These are phyloP conservation scores for Neofusicoccum laricinum DNA, from an alignment of 2,329 filamentous ascomycete species.

Conservation along the genomic window DNA sequence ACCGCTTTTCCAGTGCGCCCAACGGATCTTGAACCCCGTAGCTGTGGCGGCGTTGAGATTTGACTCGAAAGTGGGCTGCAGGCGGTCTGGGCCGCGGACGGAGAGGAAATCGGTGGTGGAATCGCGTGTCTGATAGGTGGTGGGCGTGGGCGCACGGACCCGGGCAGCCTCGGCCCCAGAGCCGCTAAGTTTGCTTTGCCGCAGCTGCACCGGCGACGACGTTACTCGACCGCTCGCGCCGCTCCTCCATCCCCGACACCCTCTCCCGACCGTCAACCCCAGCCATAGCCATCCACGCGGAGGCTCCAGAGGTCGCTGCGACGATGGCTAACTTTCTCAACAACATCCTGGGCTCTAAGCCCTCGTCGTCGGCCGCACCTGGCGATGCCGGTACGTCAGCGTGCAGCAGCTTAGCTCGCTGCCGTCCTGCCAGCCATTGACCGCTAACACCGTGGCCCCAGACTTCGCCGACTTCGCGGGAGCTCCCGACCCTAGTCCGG, in stretches of 20 bases:
- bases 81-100: background rate
- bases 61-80: background rate
- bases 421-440: slow-evolving; percentile 18
- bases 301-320: slow-evolving; percentile 1
- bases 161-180: background rate
- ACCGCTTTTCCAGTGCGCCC: too few species aligned
- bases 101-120: background rate
- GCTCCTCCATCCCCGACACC: background rate
- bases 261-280: background rate
- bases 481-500: slow-evolving; percentile 63
- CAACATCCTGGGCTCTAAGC: slow-evolving; percentile 66
- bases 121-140: background rate
- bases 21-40: too few species aligned
- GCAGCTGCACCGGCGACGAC: slow-evolving; percentile 9
- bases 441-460: slow-evolving; percentile 38
- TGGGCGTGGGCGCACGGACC: background rate
- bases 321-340: slow-evolving; percentile 58
- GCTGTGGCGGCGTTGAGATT: background rate
- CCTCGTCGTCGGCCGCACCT: slow-evolving; percentile 52
- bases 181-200: slow-evolving; percentile 13
- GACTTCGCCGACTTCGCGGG: slow-evolving; percentile 94
- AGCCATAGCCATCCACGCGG: background rate
- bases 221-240: background rate
- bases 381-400: slow-evolving; percentile 62
- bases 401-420: slow-evolving; percentile 21